phyloP scores from a whole-genome alignment of 768 basidiomycete genomes.

The Leccinum barrowsii region DNA sequence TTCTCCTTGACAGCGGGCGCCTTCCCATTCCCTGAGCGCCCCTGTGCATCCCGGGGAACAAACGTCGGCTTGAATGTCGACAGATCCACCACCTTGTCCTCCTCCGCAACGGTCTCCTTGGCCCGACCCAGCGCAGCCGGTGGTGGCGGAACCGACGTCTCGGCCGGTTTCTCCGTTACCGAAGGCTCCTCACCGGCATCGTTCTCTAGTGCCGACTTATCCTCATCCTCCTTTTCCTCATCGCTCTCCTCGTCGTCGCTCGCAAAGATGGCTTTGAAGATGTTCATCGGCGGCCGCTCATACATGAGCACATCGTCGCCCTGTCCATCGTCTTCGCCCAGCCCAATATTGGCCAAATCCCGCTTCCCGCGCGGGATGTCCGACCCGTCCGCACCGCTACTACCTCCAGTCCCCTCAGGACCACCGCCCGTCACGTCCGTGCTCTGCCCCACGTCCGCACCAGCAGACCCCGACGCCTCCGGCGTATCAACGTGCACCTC shows the following conservation, averaged over 20 bases:
- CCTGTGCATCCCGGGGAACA: slow-evolving; percentile 46
- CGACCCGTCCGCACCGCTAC: not conserved
- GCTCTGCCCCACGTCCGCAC: slow-evolving; percentile 6
- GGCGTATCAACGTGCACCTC: slow-evolving; percentile 38
- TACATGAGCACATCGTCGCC: slow-evolving; percentile 87
- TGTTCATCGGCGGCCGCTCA: slow-evolving; percentile 80
- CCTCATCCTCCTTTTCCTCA: slow-evolving; percentile 45
- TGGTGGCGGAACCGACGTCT: not conserved
- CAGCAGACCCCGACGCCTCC: slow-evolving; percentile 21
- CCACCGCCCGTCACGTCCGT: slow-evolving; percentile 2
- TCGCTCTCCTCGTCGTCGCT: slow-evolving; percentile 88
- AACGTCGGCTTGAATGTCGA: slow-evolving; percentile 89
- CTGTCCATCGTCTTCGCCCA: slow-evolving; percentile 91
- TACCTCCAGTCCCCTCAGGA: not conserved
- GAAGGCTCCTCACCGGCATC: slow-evolving; percentile 5
- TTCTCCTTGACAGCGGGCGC: slow-evolving; percentile 44
- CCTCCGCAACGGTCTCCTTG: not conserved
- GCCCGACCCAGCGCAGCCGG: not conserved
- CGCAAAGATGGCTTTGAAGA: slow-evolving; percentile 98
- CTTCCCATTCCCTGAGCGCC: slow-evolving; percentile 42
- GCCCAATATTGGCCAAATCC: slow-evolving; percentile 78
- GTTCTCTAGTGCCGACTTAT: slow-evolving; percentile 18
- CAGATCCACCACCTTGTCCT: slow-evolving; percentile 42
- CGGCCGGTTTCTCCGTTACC: not conserved
- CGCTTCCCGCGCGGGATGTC: slow-evolving; percentile 32